Evolutionary conservation across 306 rosid species (phyloP).

Genomic region (Trichosanthes cucumerina): DNA sequence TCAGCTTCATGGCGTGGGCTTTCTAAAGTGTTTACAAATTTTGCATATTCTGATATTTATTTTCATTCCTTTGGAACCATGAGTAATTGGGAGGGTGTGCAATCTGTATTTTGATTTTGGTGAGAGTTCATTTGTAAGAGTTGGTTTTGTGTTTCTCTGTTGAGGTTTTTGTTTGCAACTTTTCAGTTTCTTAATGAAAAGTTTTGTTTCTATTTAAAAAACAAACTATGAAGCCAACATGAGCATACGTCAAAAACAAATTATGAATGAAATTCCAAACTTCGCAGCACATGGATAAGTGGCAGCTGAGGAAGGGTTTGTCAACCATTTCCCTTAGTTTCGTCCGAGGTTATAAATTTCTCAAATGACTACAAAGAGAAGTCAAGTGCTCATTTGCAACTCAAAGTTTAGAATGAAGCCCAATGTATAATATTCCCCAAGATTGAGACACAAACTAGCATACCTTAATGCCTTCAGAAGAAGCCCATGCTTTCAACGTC

Average conservation of each 20-base stretch:
- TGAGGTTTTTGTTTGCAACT: background rate
- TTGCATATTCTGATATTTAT: background rate
- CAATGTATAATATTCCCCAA: background rate
- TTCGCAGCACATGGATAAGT: background rate
- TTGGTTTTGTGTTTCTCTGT: background rate
- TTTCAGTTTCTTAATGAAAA: no score
- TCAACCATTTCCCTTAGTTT: background rate
- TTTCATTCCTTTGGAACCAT: background rate
- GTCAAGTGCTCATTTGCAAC: background rate
- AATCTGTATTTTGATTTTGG: background rate
- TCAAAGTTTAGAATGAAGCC: background rate
- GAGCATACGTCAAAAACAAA: background rate
- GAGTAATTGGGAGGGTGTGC: background rate
- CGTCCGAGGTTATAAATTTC: background rate
- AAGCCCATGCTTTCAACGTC: constrained; percentile 74
- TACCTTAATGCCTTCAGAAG: constrained; percentile 67
- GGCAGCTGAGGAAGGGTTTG: background rate
- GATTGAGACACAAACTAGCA: background rate
- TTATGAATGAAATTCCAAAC: background rate
- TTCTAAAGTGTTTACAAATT: background rate
- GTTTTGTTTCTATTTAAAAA: background rate
- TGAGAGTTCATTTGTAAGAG: no score
- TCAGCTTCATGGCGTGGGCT: background rate
- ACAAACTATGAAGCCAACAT: background rate
- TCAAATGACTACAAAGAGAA: background rate